A percentile compares a stretch with the other conserved stretches of the same genome.
Conservation (phyloP, 23 red algal genomes). For the Gracilaria caudata region DNA sequence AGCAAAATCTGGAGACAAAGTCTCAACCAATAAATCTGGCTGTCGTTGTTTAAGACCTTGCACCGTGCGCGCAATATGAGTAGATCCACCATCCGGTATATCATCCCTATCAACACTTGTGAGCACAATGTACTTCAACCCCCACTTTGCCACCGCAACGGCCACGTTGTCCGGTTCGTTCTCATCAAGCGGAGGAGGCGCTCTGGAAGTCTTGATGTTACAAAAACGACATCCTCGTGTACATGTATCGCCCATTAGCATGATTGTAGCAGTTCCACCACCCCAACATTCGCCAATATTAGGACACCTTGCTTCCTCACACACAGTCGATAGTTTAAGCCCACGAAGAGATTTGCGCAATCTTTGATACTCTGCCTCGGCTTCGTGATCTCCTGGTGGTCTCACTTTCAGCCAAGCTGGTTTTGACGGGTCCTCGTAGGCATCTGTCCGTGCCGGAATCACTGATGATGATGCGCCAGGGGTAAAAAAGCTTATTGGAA, state of each 20-base stretch:
- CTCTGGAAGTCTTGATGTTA: slow-evolving; percentile 86
- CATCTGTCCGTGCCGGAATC: slow-evolving; percentile 46
- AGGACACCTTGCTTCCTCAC: slow-evolving; percentile 95
- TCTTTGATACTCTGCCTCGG: slow-evolving; percentile 67
- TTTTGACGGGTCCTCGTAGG: slow-evolving; percentile 81
- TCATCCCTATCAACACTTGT: slow-evolving; percentile 98
- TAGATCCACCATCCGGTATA: slow-evolving; percentile 83
- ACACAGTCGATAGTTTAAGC: slow-evolving; percentile 83
- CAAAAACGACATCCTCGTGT: slow-evolving; percentile 97
- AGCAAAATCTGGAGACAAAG: slow-evolving; percentile 88
- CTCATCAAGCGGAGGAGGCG: slow-evolving; percentile 82
- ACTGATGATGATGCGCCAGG: slow-evolving; percentile 36
- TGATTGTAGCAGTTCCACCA: slow-evolving; percentile 97
- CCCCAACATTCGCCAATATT: slow-evolving; percentile 99
- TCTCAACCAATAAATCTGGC: slow-evolving; percentile 87
- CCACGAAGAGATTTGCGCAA: slow-evolving; percentile 73
- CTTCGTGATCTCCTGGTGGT: slow-evolving; percentile 86
- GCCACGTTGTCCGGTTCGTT: slow-evolving; percentile 83
- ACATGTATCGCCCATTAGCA: slow-evolving; percentile 99
- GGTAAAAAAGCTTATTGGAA: slow-evolving; percentile 22
- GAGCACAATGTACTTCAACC: slow-evolving; percentile 92
- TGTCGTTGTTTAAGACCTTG: slow-evolving; percentile 64
- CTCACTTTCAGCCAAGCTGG: slow-evolving; percentile 89
- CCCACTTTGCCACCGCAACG: slow-evolving; percentile 83
- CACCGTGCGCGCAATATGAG: slow-evolving; percentile 86